Percentiles rank a stretch among this genome's conserved stretches.
These are phyloP conservation scores for Aspergillus sojae DNA, from an alignment of 2,329 filamentous ascomycete species.

Conservation along the genomic window DNA sequence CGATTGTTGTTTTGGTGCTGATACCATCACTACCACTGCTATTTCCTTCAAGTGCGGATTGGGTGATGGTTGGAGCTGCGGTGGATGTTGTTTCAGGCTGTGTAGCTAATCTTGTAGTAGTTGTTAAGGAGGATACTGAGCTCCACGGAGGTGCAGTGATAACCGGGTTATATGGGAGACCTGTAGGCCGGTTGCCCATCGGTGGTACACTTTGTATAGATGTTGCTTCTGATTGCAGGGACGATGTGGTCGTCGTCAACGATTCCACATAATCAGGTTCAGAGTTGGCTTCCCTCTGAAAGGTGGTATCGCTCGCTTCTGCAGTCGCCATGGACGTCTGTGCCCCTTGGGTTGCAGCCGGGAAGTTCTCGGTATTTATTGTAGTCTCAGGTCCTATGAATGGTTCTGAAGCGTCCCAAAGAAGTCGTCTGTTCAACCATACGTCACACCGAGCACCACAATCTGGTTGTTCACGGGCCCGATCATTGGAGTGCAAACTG, in stretches of 20 bases:
- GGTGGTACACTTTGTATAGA: not conserved
- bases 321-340: not conserved
- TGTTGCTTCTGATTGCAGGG: not conserved
- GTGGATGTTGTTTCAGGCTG: constrained; percentile 1
- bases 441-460: not conserved
- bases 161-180: not conserved
- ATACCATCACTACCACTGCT: constrained; percentile 5
- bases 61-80: not conserved
- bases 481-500: not conserved
- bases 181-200: not conserved
- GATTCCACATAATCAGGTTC: not conserved
- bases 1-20: constrained; percentile 29
- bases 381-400: not conserved
- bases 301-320: not conserved
- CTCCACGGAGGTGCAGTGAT: not conserved
- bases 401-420: not conserved
- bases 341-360: not conserved
- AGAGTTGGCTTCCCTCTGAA: not conserved
- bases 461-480: not conserved
- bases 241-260: not conserved
- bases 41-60: not conserved
- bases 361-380: too few relatives aligned
- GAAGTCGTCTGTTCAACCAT: not conserved
- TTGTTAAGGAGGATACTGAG: not conserved
- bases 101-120: not conserved